Evolutionary conservation across 2,329 filamentous ascomycete species (phyloP), one percentile per base, ranked within the genome.

Genomic region (Aureobasidium subglaciale): DNA sequence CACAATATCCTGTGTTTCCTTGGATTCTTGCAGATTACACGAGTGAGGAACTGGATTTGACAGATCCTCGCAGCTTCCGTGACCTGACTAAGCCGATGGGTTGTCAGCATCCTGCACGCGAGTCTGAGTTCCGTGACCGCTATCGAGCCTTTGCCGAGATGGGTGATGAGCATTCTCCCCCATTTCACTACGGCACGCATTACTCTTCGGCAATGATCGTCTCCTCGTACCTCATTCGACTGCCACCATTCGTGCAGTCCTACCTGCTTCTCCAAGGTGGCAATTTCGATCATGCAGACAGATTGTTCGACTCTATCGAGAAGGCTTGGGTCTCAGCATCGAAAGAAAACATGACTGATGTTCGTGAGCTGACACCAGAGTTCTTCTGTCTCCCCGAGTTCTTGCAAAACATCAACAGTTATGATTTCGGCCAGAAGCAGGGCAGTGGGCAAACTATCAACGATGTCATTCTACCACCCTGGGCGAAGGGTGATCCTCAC

Each of bases 131-230:
- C 64, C 80, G 83, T 50, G 88, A 95, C 63, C 83, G 90, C 27
- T 97, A 96, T 68, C 84, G 85, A 62, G 88, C 89, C 15, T 86
- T 99, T 68, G 86, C 86, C 1, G 93, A 97, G 67, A 95, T 99
- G 78, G 89, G 86, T 7, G 91, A 96, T 61, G 73, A 77, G 38
- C 78, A 78, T 56, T 78, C 80, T 42, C 86, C 88, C 0, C 88
- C 93, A 0, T 99, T 96, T 68, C 93, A 99, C 68, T 99, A 97
- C 63, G 93, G 93, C 16, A 99, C 95, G 0, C 95, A 99, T 68
- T 99, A 99, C 70, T 97, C 93, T 1, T 97, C 93, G 2, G 93
- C 93, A 7, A 99, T 97, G 93, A 96, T 96, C 58, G 93, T 99
- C 6, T 90, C 90, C 11, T 96, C 91, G 0, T 99, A 96, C 65